A percentile compares a stretch with the other conserved stretches of the same genome.
Conservation (phyloP, 2,329 filamentous ascomycete genomes). For the Apiospora pterosperma region DNA sequence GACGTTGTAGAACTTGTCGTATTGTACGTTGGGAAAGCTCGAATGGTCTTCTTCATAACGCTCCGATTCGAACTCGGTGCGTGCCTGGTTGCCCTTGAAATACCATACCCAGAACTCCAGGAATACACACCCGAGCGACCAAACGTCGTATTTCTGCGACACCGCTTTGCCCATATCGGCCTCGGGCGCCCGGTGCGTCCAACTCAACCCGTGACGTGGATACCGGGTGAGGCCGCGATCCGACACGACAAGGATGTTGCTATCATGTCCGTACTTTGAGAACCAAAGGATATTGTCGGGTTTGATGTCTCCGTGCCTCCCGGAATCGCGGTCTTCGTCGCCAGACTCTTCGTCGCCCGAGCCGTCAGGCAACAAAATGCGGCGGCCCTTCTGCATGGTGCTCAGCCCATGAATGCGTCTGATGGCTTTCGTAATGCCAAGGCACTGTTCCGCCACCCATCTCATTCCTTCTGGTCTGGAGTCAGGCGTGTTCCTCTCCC, state of each 20-base stretch:
- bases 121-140: conserved; percentile 24
- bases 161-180: conserved; percentile 8
- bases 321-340: background rate
- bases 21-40: background rate
- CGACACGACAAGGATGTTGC: conserved; percentile 12
- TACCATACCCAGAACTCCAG: conserved; percentile 21
- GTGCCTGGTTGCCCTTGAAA: no score
- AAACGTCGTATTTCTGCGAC: conserved; percentile 20
- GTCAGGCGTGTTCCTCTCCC: background rate
- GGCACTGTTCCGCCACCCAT: conserved; percentile 1
- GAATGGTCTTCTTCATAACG: background rate
- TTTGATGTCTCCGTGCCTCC: conserved; percentile 14
- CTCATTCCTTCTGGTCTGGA: no score
- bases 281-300: conserved; percentile 24
- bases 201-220: conserved; percentile 5
- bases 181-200: conserved; percentile 18
- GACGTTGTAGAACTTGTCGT: background rate
- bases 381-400: conserved; percentile 3
- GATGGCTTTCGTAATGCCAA: conserved; percentile 2
- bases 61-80: no score
- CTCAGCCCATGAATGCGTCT: conserved; percentile 6
- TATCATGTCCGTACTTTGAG: background rate
- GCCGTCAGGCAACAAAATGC: no score
- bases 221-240: conserved; percentile 19
- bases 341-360: no score